A percentile compares a stretch with the other conserved stretches of the same genome.
Conservation (phyloP, 495 filamentous ascomycete genomes). For the Cercophora samala region DNA sequence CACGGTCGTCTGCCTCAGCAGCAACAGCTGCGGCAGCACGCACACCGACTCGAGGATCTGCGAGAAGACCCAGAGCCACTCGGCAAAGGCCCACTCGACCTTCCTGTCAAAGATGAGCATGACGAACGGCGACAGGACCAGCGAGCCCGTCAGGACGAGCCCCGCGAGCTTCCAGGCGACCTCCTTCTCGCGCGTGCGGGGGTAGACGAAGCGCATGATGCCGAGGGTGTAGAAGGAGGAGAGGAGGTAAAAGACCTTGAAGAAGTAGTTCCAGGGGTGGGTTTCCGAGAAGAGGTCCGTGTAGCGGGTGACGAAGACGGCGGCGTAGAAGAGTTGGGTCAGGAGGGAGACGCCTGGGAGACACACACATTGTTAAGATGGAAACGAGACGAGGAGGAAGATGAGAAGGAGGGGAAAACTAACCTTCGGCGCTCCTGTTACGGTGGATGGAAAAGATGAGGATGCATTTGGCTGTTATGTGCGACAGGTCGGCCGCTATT, state of each 20-base stretch:
- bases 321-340: conserved; percentile 81
- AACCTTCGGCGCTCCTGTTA: conserved; percentile 85
- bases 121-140: conserved; percentile 62
- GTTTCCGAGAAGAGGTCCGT: conserved; percentile 66
- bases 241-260: conserved; percentile 83
- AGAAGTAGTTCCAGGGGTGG: conserved; percentile 61
- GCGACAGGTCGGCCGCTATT: conserved; percentile 74
- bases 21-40: conserved; percentile 84
- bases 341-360: conserved; percentile 81
- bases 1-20: conserved; percentile 89
- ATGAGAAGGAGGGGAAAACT: conserved; percentile 14
- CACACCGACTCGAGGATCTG: conserved; percentile 87
- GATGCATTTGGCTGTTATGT: conserved; percentile 81
- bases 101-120: conserved; percentile 58
- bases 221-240: conserved; percentile 84
- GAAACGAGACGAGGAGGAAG: conserved; percentile 14
- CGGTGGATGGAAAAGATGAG: conserved; percentile 87
- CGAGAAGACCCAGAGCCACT: conserved; percentile 79
- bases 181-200: conserved; percentile 85
- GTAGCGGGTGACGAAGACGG: conserved; percentile 86
- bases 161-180: conserved; percentile 83
- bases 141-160: conserved; percentile 56
- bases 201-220: conserved; percentile 81
- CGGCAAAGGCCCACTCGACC: conserved; percentile 45
- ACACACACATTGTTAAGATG: neutral